Base-by-base conservation (phyloP, 2,329 filamentous ascomycete species). In the Penicillium sp. region DNA sequence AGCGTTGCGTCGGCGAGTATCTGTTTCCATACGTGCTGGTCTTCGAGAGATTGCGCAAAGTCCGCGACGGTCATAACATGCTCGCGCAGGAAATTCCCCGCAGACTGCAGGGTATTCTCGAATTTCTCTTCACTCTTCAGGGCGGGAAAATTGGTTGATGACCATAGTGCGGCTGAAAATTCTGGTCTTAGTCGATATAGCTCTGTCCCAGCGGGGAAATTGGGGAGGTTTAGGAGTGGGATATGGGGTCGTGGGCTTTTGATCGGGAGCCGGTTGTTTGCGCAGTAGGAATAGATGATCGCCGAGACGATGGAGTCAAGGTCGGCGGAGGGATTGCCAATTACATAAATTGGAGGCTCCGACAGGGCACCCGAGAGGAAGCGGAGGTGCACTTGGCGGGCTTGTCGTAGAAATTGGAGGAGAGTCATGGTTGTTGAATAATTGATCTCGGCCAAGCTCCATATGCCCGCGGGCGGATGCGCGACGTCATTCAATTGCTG, bases 241-340 rank as follows among this genome's bases (percentile, higher is more conserved):
- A 86, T 73, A 63, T 84, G 80, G 7, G 79, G 68, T n/a, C 68
- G 63, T 6, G 60, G 75, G 64, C 46, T 64, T 65, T 45, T 74
- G 66, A 39, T 72, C 65, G 59, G 71, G 60, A 66, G 72, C 71
- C 45, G 78, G 77, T 62, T 77, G 74, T 65, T 72, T 53, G 73
- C 72, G 46, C 86, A 76, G 68, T 86, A 87, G 35, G 84, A 80
- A 65, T 82, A 86, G n/a, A 85, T 67, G 35, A 87, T 74, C 8
- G 83, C 82, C 54, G 80, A 81, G 54, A 83, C 80, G 65, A 86
- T 82, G 29, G 84, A 86, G 72, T 87, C 84, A 52, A 87, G 78
- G 66, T 87, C 84, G 65, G 72, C 72, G n/a, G 75, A 75, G 15
- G 73, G 70, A 50, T 79, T 77, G 23, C 74, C 76, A 37, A 77